Evolutionary conservation across 1,284 basidiomycete species (phyloP).

Genomic region (Ustilago xerochloae): DNA sequence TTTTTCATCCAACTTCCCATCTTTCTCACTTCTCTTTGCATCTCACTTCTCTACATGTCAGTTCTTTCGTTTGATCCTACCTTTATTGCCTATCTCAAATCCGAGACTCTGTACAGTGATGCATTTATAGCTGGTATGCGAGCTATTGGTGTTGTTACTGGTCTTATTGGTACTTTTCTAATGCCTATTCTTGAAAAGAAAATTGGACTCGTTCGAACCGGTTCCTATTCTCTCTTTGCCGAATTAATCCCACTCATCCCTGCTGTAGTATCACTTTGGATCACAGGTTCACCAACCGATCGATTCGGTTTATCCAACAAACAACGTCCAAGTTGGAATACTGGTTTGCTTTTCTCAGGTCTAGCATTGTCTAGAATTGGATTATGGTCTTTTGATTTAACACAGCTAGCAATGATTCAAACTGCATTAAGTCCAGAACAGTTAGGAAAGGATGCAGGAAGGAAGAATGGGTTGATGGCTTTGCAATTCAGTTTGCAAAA

Average conservation of each 20-base stretch:
- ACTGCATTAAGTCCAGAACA: constrained; percentile 39
- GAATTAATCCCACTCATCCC: constrained; percentile 50
- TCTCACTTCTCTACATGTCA: constrained; percentile 73
- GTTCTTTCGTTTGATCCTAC: constrained; percentile 69
- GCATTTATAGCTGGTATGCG: constrained; percentile 74
- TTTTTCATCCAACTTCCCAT: constrained; percentile 71
- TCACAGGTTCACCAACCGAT: constrained; percentile 31
- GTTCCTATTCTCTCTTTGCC: constrained; percentile 65
- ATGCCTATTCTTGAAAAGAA: constrained; percentile 70
- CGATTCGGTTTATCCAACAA: constrained; percentile 34
- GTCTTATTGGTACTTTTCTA: constrained; percentile 71
- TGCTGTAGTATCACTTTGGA: constrained; percentile 46
- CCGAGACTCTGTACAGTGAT: constrained; percentile 68
- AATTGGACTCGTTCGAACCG: constrained; percentile 71
- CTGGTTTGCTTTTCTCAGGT: constrained; percentile 64
- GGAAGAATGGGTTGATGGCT: constrained; percentile 53
- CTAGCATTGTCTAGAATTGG: constrained; percentile 73
- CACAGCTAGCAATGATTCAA: constrained; percentile 71
- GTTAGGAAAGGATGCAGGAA: constrained; percentile 29
- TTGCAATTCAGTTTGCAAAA: constrained; percentile 57
- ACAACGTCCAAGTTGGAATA: constrained; percentile 51
- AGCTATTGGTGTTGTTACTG: constrained; percentile 71
- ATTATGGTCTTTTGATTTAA: constrained; percentile 73
- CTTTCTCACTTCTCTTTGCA: constrained; percentile 69
- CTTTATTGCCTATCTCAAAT: constrained; percentile 63